These are phyloP conservation scores for Xylariaceae sp. DNA, from an alignment of 2,329 filamentous ascomycete genomes.

Conservation along the genomic window DNA sequence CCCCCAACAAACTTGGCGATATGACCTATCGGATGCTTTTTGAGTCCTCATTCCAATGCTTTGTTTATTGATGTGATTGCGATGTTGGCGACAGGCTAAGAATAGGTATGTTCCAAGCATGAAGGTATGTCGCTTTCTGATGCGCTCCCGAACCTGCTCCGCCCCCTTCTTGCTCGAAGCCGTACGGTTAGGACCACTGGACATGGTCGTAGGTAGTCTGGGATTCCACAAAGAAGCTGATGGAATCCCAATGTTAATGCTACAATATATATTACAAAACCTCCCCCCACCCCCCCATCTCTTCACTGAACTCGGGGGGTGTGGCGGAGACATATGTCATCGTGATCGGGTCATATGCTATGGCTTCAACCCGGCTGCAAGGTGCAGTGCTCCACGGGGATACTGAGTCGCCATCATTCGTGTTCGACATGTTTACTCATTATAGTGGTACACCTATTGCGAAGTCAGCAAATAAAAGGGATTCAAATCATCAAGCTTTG, in stretches of 20 bases:
- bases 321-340: not conserved
- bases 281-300: not conserved
- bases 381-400: conserved; percentile 21
- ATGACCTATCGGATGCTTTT: not conserved
- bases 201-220: not conserved
- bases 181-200: not conserved
- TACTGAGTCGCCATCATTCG: conserved; percentile 16
- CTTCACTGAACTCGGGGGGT: not conserved
- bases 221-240: not conserved
- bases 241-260: conserved; percentile 9
- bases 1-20: not conserved
- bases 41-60: conserved; percentile 5
- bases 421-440: conserved; percentile 54
- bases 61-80: conserved; percentile 8
- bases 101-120: not conserved
- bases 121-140: conserved; percentile 16
- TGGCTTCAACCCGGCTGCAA: conserved; percentile 1
- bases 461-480: conserved; percentile 11
- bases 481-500: not conserved
- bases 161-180: conserved; percentile 1
- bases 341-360: not conserved
- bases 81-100: not conserved
- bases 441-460: conserved; percentile 76
- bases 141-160: conserved; percentile 1
- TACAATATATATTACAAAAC: conserved; percentile 18